phyloP scores from a whole-genome alignment of 805 yeast species.

The Schwanniomyces polymorphus region DNA sequence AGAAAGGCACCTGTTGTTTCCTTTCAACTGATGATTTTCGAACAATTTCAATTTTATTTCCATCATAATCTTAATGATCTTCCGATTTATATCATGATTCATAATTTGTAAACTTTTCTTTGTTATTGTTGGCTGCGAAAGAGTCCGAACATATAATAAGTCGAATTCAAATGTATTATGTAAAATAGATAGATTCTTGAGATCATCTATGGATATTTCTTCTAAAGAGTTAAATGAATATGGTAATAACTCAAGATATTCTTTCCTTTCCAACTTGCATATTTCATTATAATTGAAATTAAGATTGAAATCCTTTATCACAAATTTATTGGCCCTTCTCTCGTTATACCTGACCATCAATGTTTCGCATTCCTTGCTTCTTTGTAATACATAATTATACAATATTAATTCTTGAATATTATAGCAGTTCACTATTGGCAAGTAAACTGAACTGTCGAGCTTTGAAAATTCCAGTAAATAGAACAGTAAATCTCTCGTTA shows the following conservation, averaged over 20 bases:
- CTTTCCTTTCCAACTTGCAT: background rate
- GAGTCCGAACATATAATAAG: slow-evolving; percentile 1
- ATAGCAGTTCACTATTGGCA: slow-evolving; percentile 20
- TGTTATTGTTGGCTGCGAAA: background rate
- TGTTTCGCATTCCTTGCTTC: background rate
- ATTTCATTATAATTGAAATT: background rate
- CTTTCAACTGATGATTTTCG: background rate
- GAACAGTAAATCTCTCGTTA: slow-evolving; percentile 57
- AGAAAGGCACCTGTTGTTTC: background rate
- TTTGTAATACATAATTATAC: slow-evolving; percentile 9
- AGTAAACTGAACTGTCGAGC: slow-evolving; percentile 27
- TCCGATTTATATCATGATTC: background rate
- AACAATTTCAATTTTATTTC: slow-evolving; percentile 2
- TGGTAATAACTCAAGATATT: background rate
- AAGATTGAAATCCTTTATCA: background rate
- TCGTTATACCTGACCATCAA: background rate
- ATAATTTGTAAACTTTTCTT: background rate
- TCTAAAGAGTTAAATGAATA: background rate
- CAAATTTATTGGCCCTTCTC: too few species aligned
- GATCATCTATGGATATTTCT: background rate
- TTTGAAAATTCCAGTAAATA: slow-evolving; percentile 51
- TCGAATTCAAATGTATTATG: background rate
- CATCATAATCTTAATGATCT: slow-evolving; percentile 1
- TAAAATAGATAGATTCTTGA: background rate
- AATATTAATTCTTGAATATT: slow-evolving; percentile 16